Conservation (phyloP, 2,329 filamentous ascomycete species). For the Cladosporium sp. region DNA sequence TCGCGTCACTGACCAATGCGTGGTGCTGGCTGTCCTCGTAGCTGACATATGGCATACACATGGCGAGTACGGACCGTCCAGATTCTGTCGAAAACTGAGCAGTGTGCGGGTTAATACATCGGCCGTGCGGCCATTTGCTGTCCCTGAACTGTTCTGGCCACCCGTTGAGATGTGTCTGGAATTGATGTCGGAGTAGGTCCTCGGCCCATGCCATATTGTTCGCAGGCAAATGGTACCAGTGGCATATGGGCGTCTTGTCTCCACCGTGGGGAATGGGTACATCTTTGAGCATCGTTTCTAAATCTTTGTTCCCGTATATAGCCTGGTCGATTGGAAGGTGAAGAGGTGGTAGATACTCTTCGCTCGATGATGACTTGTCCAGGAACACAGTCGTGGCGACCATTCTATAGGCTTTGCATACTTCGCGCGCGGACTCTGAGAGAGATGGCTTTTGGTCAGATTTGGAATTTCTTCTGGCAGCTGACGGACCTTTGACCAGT, state of each 20-base stretch:
- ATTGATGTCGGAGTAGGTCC: conserved; percentile 62
- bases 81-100: conserved; percentile 62
- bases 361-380: neutral
- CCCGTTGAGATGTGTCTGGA: conserved; percentile 52
- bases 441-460: neutral
- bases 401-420: neutral
- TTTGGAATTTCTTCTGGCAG: neutral
- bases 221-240: conserved; percentile 51
- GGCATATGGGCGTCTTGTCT: conserved; percentile 30
- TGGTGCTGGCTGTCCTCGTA: neutral
- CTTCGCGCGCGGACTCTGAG: neutral
- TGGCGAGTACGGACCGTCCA: conserved; percentile 61
- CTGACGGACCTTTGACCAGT: conserved; percentile 1
- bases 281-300: neutral
- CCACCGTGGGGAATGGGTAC: too few relatives aligned
- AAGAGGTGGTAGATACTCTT: neutral
- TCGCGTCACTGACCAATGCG: conserved; percentile 32
- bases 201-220: conserved; percentile 64
- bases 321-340: neutral
- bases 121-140: conserved; percentile 58
- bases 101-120: conserved; percentile 65
- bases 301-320: neutral
- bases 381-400: neutral
- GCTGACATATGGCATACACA: conserved; percentile 61
- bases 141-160: conserved; percentile 4